Evolutionary conservation across 148 eudicot genomes (phyloP).

Genomic region (Mesembryanthemum crystallinum): DNA sequence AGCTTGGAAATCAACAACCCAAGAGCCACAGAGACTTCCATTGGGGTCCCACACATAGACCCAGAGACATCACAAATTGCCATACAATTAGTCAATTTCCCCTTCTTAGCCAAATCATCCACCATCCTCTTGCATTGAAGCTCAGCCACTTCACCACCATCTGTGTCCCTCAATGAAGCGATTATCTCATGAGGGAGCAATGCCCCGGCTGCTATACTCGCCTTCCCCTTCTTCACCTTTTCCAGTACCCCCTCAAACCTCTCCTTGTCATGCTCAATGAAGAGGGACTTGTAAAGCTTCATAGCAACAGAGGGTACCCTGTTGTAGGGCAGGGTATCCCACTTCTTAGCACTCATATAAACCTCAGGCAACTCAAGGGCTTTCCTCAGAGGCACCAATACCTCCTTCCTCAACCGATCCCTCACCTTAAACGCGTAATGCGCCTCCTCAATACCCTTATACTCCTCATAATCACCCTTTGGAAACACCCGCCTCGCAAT

Average conservation of each 20-base stretch:
- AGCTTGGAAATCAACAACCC: background rate
- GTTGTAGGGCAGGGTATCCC: slow-evolving; percentile 38
- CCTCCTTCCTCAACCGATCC: slow-evolving; percentile 46
- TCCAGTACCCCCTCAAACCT: slow-evolving; percentile 37
- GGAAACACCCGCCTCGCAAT: slow-evolving; percentile 39
- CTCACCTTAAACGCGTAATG: slow-evolving; percentile 43
- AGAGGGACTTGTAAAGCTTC: slow-evolving; percentile 33
- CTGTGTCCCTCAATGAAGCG: slow-evolving; percentile 17
- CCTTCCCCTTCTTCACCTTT: slow-evolving; percentile 41
- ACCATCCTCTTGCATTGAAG: slow-evolving; percentile 60
- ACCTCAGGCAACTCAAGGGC: slow-evolving; percentile 50
- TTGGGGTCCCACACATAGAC: slow-evolving; percentile 34
- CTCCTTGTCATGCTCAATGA: slow-evolving; percentile 30
- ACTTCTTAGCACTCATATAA: slow-evolving; percentile 36
- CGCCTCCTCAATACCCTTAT: slow-evolving; percentile 35
- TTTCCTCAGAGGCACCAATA: slow-evolving; percentile 44
- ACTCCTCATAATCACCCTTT: slow-evolving; percentile 29
- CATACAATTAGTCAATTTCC: slow-evolving; percentile 39
- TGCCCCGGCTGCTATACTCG: slow-evolving; percentile 51
- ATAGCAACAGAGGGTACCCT: slow-evolving; percentile 55
- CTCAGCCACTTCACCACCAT: slow-evolving; percentile 34
- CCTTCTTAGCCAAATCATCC: slow-evolving; percentile 37
- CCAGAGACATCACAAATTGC: slow-evolving; percentile 46
- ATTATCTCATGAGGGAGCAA: slow-evolving; percentile 55
- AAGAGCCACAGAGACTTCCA: slow-evolving; percentile 32